Conservation (phyloP, 331 rosid species). For the Quercus phellos region DNA sequence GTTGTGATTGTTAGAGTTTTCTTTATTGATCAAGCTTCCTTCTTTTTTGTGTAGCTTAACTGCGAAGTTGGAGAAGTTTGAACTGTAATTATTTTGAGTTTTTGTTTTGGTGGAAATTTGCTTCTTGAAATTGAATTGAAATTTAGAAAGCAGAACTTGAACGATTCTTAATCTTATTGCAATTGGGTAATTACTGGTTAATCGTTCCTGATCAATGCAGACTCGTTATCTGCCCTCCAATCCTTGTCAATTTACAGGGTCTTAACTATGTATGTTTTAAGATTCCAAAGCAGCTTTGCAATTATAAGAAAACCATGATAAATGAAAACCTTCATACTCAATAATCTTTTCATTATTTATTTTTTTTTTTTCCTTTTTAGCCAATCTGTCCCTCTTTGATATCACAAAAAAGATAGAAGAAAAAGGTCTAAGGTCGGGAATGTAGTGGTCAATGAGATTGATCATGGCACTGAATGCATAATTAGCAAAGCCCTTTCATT, state of each 20-base stretch:
- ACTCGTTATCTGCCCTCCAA: background rate
- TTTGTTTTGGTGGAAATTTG: background rate
- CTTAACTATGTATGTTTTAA: no score
- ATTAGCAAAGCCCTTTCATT: background rate
- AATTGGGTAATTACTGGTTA: background rate
- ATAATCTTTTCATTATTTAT: background rate
- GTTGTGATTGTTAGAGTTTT: background rate
- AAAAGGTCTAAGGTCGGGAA: background rate
- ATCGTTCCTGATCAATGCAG: background rate
- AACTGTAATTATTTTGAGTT: background rate
- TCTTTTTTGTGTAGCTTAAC: background rate
- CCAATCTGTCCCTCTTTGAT: background rate
- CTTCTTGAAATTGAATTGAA: background rate
- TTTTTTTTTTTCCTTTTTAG: background rate
- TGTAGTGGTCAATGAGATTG: background rate
- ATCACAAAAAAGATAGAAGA: background rate
- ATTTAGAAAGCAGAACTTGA: background rate
- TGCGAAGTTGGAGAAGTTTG: slow-evolving; percentile 2
- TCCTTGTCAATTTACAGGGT: no score
- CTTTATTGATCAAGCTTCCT: background rate
- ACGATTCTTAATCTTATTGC: background rate
- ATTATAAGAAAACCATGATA: no score
- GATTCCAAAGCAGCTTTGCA: no score
- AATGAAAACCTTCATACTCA: no score
- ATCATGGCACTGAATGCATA: background rate